Evolutionary conservation across 768 basidiomycete genomes (phyloP), one percentile per base, ranked within the genome.

Genomic region (Melanogaster broomeanus): DNA sequence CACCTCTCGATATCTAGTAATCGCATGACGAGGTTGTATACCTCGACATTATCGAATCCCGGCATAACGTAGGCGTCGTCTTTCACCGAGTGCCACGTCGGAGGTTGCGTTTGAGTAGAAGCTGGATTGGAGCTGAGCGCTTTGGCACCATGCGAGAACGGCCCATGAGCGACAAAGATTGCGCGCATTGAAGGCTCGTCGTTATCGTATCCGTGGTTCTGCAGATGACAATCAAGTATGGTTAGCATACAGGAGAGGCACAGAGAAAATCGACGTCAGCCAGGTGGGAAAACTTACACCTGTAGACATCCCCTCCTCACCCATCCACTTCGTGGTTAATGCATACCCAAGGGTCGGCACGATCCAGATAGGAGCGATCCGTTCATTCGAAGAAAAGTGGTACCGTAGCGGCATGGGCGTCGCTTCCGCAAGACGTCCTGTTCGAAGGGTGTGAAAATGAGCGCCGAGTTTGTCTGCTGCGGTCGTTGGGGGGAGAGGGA

Each of bases 141-240:
- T 67, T 92, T 93, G 46, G 83, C 77, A 38, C 81, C 78, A 11
- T 81, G 70, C 13, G 88, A 84, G 67, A 93, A 94, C 0, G 94
- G 94, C 1, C 94, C 94, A 63, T 93, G 91, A 10, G 91, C 93
- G 51, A 96, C 85, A 67, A 96, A 95, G 64, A 92, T 86, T 2
- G 93, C 93, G 45, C 84, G 82, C 94, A 96, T 96, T 6, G 86
- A 75, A 12, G 74, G 61, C 37, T 85, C 82, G 16, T 78, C 67
- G 58, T 93, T 94, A 66, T 95, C 93, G 63, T 94, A 97, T 6
- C 94, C 94, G 60, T 97, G 94, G 53, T 85, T 93, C 88, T 91
- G 58, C 31, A 13, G 2, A 13, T 28, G 57, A 45, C 16, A 11
- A 44, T 18, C 13, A 24, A 18, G 50, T 5, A n/a, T n/a, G 12